These are phyloP conservation scores for Verruconis gallopava DNA, from an alignment of 2,329 filamentous ascomycete species.

Conservation along the genomic window DNA sequence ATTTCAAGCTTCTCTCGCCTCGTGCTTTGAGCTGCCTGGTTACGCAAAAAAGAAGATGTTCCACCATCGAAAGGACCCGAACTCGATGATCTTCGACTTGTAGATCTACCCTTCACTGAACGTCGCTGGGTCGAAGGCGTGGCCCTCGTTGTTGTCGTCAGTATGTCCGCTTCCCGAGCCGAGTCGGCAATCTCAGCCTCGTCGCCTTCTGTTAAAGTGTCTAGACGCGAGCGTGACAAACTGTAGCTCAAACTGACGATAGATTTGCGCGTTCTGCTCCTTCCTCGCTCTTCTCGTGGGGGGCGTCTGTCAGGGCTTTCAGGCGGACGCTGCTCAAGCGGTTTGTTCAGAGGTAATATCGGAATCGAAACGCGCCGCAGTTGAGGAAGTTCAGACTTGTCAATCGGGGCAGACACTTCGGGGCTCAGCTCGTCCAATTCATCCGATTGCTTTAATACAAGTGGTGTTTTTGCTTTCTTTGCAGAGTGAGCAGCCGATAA, in stretches of 20 bases:
- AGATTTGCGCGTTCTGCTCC: not conserved
- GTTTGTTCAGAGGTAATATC: not conserved
- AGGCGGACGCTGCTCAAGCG: not conserved
- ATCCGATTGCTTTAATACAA: not conserved
- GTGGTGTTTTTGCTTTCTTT: not conserved
- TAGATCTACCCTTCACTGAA: not conserved
- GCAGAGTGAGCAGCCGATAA: not conserved
- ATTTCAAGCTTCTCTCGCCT: conserved; percentile 1
- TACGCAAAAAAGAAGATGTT: not conserved
- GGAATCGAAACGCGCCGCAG: not conserved
- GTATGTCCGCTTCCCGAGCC: not conserved
- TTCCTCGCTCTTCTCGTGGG: not conserved
- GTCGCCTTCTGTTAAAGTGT: not conserved
- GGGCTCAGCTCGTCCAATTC: conserved; percentile 9
- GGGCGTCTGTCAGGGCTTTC: not conserved
- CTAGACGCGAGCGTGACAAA: not conserved
- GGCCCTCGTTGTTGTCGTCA: not conserved
- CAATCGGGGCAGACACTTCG: not conserved
- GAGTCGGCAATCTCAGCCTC: not conserved
- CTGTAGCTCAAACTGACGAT: not conserved
- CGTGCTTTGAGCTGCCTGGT: conserved; percentile 2
- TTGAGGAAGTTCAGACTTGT: not conserved
- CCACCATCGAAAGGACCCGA: not conserved
- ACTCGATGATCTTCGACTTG: not conserved
- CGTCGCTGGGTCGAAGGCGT: not conserved